Evolutionary conservation across 2,329 filamentous ascomycete genomes (phyloP).

Genomic region (Aphanocladium album): DNA sequence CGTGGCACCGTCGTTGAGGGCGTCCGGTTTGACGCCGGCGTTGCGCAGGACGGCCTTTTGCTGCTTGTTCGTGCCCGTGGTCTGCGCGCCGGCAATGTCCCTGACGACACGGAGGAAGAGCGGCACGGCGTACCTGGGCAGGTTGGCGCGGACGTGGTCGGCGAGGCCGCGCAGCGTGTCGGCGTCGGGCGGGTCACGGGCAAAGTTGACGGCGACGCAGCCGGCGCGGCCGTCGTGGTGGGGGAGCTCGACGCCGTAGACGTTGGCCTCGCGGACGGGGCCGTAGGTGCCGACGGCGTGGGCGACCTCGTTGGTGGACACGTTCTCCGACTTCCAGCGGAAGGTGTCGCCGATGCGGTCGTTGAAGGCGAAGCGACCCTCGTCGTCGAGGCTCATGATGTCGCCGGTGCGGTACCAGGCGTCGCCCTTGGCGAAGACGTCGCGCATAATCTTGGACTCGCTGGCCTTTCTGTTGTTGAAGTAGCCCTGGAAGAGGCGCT

Average conservation of each 20-base stretch:
- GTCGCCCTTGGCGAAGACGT: conserved; percentile 71
- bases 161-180: conserved; percentile 55
- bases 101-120: conserved; percentile 67
- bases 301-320: conserved; percentile 77
- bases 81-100: conserved; percentile 49
- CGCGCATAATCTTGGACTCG: conserved; percentile 65
- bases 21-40: conserved; percentile 64
- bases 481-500: conserved; percentile 73
- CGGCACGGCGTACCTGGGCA: conserved; percentile 73
- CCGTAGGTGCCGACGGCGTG: conserved; percentile 65
- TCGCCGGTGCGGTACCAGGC: conserved; percentile 84
- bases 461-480: conserved; percentile 69
- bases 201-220: conserved; percentile 65
- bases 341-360: conserved; percentile 77
- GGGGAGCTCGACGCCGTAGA: conserved; percentile 76
- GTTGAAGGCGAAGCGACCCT: conserved; percentile 73
- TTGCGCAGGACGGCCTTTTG: conserved; percentile 70
- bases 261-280: conserved; percentile 70
- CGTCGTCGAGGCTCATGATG: conserved; percentile 62
- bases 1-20: conserved; percentile 29
- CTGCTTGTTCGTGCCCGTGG: conserved; percentile 85
- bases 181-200: conserved; percentile 35
- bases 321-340: conserved; percentile 79
- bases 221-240: conserved; percentile 80
- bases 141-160: conserved; percentile 45